Base-by-base conservation (phyloP, 2,329 filamentous ascomycete species). In the Diaporthe velutina region DNA sequence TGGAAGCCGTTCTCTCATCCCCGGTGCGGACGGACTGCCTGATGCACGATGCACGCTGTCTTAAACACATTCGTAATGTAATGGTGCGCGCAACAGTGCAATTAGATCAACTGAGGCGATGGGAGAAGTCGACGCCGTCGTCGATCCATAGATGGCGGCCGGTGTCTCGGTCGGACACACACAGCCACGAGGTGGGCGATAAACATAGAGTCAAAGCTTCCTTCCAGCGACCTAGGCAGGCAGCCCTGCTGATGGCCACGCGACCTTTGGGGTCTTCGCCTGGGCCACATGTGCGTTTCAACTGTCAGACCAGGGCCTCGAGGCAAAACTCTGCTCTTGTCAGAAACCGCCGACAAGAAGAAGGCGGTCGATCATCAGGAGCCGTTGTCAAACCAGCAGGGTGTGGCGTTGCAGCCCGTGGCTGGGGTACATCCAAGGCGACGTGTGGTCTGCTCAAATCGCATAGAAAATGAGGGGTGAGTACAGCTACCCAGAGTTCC, bases 141-240 rank as follows among this genome's bases (percentile, higher is more conserved):
- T 28, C 64, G 55, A 30, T 25, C 48, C 55, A 67, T 28, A 60
- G 45, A 33, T 45, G 10, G 45, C 17, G 45, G 70, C 19, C 45
- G 70, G 70, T 28, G 25, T 54, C 45, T 45, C 60, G 70, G 45
- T 54, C 45, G 33, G 57, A 72, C 57, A n/a, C 57, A 22, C 60
- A 33, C 58, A 72, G 70, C 70, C 70, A 64, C 70, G 42, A 9
- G 15, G 57, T 33, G 13, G 57, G 45, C 45, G 70, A 72, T 54
- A 72, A 72, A 72, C 55, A 71, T 72, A 72, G 70, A 64, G 57
- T 54, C 70, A 72, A 72, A 64, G 70, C 67, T 48, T 72, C 70
- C 70, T 72, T 72, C 57, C 25, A 42, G 57, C 13, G 28, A 50
- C 45, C 50, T 25, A 64, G 30, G 30, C 28, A 28, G 42, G 48